Conservation (phyloP, 768 basidiomycete genomes). For the Russula sp. region DNA sequence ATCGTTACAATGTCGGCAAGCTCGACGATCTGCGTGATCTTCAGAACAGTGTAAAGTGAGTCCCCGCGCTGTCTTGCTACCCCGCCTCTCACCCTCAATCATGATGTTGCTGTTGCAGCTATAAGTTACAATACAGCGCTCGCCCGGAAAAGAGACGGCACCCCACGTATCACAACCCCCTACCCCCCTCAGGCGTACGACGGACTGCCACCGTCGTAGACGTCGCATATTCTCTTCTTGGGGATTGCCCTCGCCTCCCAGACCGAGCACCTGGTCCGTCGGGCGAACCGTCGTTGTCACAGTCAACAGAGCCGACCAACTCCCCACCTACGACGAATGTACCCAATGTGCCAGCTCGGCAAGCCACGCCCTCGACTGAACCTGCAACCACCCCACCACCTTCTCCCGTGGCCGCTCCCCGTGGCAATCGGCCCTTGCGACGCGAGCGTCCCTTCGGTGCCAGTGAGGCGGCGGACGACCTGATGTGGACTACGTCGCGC, state of each 20-base stretch:
- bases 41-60: constrained; percentile 12
- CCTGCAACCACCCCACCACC: background rate
- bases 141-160: background rate
- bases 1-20: constrained; percentile 19
- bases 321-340: background rate
- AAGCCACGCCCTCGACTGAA: background rate
- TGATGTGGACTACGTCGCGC: constrained; percentile 10
- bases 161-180: background rate
- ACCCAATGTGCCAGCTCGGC: background rate
- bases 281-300: background rate
- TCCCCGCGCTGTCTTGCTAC: background rate
- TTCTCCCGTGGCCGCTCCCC: background rate
- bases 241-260: background rate
- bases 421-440: background rate
- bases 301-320: background rate
- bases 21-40: constrained; percentile 16
- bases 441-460: constrained; percentile 8
- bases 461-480: background rate
- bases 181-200: too few species aligned
- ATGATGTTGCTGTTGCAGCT: background rate
- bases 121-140: constrained; percentile 5
- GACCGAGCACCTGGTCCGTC: background rate
- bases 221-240: background rate
- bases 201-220: background rate
- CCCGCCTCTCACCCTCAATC: background rate